Base-by-base conservation (phyloP, 2,329 filamentous ascomycete genomes). In the Cytospora mali region DNA sequence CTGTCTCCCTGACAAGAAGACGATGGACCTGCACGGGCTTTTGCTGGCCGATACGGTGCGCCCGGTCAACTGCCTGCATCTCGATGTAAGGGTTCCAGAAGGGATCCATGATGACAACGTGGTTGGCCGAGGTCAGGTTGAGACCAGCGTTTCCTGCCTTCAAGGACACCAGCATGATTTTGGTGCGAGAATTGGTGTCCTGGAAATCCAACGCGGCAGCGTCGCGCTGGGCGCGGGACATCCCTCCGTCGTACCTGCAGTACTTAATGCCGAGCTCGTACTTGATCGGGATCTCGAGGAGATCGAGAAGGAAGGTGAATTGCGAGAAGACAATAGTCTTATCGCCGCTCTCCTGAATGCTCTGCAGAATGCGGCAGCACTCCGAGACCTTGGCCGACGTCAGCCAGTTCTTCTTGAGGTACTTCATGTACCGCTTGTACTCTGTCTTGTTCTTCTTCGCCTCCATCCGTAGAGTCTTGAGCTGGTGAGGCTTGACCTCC, bases 61-160 rank as follows among this genome's bases (percentile, higher is more conserved):
- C 91, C 25, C 93, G 89, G 73, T 96, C 93, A 56, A 97, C 88
- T 4, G 93, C 93, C 76, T 97, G 93, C 75, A 93, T 92, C 76
- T 97, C 93, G 55, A 96, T 90, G 72, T 90, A 96, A 0, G 93
- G 93, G 67, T 97, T 97, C 92, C 92, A 97, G 77, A 96, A 96
- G 0, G 93, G 93, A 72, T 97, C 63, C 71, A 96, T 87, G 67
- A 97, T 90, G 74, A 97, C 92, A 68, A 97, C 91, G 66, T 92
- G 89, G 1, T 88, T 92, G 0, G 93, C 93, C 21, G 87, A 86
- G 46, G 90, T 91, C 25, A 97, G 82, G 71, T 97, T 97, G 52
- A 97, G 83, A 1, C 93, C 93, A 0, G 93, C 88, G 69, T 94
- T 94, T 35, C 91, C 91, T 1, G 91, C 91, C 69, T 91, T 92